Evolutionary conservation across 2,329 filamentous ascomycete genomes (phyloP).

Genomic region (Trichophyton verrucosum): DNA sequence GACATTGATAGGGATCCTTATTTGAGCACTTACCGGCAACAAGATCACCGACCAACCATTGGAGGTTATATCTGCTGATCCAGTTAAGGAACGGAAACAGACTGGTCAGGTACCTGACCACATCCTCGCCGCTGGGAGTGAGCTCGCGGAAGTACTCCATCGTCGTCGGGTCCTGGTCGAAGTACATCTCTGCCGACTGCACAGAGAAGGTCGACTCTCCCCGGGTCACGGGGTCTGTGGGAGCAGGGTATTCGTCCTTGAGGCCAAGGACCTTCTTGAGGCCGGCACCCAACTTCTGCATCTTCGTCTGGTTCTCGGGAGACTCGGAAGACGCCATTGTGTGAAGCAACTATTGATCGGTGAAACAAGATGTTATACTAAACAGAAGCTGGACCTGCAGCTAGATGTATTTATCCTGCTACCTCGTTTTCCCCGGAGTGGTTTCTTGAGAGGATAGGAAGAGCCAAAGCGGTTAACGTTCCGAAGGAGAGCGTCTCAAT

Average conservation of each 20-base stretch:
- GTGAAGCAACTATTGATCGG: neutral
- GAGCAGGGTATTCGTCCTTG: conserved; percentile 53
- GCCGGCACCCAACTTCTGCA: conserved; percentile 48
- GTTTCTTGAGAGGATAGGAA: neutral
- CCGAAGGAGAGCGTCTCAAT: neutral
- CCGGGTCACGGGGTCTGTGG: conserved; percentile 52
- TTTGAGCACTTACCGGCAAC: conserved; percentile 56
- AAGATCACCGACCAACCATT: conserved; percentile 81
- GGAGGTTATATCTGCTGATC: conserved; percentile 76
- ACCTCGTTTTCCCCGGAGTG: neutral
- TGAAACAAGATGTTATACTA: neutral
- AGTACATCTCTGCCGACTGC: conserved; percentile 61
- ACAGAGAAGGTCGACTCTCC: conserved; percentile 70
- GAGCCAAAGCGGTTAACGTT: neutral
- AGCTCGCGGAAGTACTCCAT: conserved; percentile 58
- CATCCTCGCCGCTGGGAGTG: conserved; percentile 45
- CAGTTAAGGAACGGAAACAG: conserved; percentile 85
- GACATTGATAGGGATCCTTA: conserved; percentile 7
- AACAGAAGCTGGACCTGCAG: neutral
- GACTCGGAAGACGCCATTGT: conserved; percentile 24
- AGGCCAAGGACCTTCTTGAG: conserved; percentile 74
- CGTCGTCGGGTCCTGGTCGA: conserved; percentile 68
- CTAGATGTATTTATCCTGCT: neutral
- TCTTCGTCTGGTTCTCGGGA: conserved; percentile 29
- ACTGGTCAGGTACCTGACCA: conserved; percentile 50